Evolutionary conservation across 148 eudicot species (phyloP), one percentile per base, ranked within the genome.

Genomic region (Amaranthus cruentus): DNA sequence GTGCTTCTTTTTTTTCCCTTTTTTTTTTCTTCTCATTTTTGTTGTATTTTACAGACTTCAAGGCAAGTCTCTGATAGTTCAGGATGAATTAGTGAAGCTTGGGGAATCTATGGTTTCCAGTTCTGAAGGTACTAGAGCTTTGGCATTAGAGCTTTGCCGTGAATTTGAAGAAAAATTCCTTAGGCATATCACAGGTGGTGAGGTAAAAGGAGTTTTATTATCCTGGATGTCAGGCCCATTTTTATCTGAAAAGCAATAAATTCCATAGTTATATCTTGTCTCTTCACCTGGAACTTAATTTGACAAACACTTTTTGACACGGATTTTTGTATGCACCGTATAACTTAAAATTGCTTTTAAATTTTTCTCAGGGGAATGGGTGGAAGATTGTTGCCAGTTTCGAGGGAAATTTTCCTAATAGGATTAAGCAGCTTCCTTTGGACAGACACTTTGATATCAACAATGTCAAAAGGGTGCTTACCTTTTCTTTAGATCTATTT

Each of bases 61-160:
- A 82, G 92, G 99, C 43, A 95, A 92, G 84, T 95, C 99, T 21
- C 97, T 88, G 81, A 74, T 88, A 60, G 84, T 95, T 77, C 97
- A 95, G 83, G 99, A 95, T 80, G 97, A 95, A 77, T 74, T 95
- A 66, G 90, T 91, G 73, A 90, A 88, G 83, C 92, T 95, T 84
- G 99, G 99, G 64, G 99, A 91, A 78, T 82, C 82, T 71, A 90
- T 95, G 99, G 99, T 95, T 73, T 77, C 80, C 75, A 95, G 97
- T 76, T 48, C 88, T 66, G 99, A 95, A 85, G 99, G 99, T 60
- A 95, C 99, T 47, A 90, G 87, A 83, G 99, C 99, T 72, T 83
- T 95, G 83, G 99, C 99, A 10, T 76, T 95, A 75, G 96, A 95
- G 83, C 99, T 95, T 81, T 95, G 99, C 84, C 97, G 99, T 67